Evolutionary conservation across 148 eudicot genomes (phyloP).

Genomic region (Rhododendron henanense): DNA sequence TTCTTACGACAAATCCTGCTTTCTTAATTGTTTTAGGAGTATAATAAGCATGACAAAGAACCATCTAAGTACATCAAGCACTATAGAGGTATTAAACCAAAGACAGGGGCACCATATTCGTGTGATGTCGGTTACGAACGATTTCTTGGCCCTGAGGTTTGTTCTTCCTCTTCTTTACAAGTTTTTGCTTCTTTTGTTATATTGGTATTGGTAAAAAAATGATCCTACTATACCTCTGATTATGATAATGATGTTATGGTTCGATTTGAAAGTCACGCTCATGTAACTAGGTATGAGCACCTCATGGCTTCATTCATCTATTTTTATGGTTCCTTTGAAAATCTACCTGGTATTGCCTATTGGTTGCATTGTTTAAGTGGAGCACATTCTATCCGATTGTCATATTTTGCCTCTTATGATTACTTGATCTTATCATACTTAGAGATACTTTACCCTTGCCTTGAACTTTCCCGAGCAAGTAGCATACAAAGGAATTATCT

Average conservation of each 20-base stretch:
- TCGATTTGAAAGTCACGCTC: neutral
- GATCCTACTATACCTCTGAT: neutral
- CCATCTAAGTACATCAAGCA: conserved; percentile 88
- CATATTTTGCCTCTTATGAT: neutral
- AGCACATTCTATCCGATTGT: neutral
- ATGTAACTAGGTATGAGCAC: neutral
- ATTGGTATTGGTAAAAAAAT: neutral
- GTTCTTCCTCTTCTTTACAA: conserved; percentile 15
- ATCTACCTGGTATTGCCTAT: neutral
- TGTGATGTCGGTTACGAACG: conserved; percentile 98
- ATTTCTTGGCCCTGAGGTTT: conserved; percentile 98
- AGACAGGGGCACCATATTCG: conserved; percentile 94
- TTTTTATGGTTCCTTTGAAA: neutral
- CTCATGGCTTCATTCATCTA: neutral
- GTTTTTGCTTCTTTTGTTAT: neutral
- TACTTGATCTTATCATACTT: neutral
- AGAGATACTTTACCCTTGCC: neutral
- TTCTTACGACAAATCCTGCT: neutral
- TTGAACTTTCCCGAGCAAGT: neutral
- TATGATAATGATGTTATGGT: neutral
- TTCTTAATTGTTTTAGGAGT: conserved; percentile 54
- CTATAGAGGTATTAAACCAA: conserved; percentile 91
- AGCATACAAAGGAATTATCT: neutral
- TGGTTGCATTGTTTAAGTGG: neutral
- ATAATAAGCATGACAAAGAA: conserved; percentile 96